phyloP scores from a whole-genome alignment of 2,329 filamentous ascomycete species.

The Stemphylium vesicarium region DNA sequence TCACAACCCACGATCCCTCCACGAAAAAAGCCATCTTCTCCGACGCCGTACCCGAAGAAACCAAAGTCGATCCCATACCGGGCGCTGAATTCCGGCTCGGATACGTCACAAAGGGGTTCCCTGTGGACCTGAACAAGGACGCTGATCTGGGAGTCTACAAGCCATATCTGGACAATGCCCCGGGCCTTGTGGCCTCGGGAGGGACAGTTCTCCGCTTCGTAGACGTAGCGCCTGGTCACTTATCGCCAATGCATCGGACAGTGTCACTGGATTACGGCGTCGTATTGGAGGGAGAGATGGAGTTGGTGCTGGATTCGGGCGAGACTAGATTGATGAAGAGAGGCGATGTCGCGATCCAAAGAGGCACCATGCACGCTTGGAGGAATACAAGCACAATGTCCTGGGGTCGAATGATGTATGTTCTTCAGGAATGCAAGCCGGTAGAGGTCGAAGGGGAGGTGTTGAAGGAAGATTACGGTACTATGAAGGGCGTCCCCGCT shows the following conservation, averaged over 20 bases:
- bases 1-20: conserved; percentile 44
- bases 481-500: conserved; percentile 39
- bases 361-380: conserved; percentile 51
- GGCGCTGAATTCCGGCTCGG: conserved; percentile 52
- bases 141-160: conserved; percentile 56
- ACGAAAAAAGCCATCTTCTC: conserved; percentile 46
- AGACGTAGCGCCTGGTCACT: conserved; percentile 38
- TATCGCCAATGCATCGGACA: conserved; percentile 49
- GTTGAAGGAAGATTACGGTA: conserved; percentile 39
- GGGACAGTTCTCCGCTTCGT: conserved; percentile 55
- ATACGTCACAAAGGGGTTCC: conserved; percentile 58
- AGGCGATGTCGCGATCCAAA: conserved; percentile 47
- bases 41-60: conserved; percentile 30
- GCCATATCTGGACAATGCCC: conserved; percentile 51
- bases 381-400: conserved; percentile 35
- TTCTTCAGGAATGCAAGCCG: conserved; percentile 38
- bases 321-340: conserved; percentile 43
- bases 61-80: conserved; percentile 27
- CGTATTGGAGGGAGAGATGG: conserved; percentile 48
- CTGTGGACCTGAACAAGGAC: conserved; percentile 53
- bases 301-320: conserved; percentile 46
- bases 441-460: conserved; percentile 32
- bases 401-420: conserved; percentile 43
- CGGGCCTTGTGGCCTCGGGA: conserved; percentile 56
- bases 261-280: conserved; percentile 49